Base-by-base conservation (phyloP, 2,329 filamentous ascomycete species). In the Escovopsis sp. region DNA sequence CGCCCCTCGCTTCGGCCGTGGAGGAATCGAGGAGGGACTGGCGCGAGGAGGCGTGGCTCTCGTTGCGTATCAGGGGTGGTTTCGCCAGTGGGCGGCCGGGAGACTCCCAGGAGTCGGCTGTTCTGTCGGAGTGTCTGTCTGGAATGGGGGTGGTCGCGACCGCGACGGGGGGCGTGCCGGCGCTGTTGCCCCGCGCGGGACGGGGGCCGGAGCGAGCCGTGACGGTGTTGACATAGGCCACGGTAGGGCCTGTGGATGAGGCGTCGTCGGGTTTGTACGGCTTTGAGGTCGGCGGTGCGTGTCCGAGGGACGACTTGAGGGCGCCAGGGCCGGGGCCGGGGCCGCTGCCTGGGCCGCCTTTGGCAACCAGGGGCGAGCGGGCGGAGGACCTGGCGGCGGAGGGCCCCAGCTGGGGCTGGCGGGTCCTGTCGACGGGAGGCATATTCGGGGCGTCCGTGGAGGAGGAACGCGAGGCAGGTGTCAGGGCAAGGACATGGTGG, bases 121-220 rank as follows among this genome's bases (percentile, higher is more conserved):
- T 48, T 33, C 55, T 54, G 11, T 69, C 65, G 1, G 52, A 50
- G 33, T 57, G 47, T 33, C 55, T 54, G 12, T 69, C 65, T 1
- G 52, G 50, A 33, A 57, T 69, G 5, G 75, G 73, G 1, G 74
- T 79, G 21, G 21, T n/a, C n/a, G n/a, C n/a, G n/a, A n/a, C n/a
- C 38, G 63, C 67, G 41, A 56, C 71, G 4, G 82, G 78, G 2
- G 84, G 85, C 23, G 69, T 71, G 39, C 66, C 70, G 18, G 68
- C 58, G 53, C 79, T 85, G 52, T 83, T 76, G 38, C 76, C 70
- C 45, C 84, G 76, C 45, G 65, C 76, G 52, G 75, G 83, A 41
- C 86, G 70, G 33, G 75, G 65, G 8, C 79, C 79, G 8, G 85
- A 85, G 44, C 86, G 74, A 34, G 85, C 83, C 4, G 86, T 92